phyloP scores from a whole-genome alignment of 2,329 filamentous ascomycete genomes.

The Huntiella omanensis region DNA sequence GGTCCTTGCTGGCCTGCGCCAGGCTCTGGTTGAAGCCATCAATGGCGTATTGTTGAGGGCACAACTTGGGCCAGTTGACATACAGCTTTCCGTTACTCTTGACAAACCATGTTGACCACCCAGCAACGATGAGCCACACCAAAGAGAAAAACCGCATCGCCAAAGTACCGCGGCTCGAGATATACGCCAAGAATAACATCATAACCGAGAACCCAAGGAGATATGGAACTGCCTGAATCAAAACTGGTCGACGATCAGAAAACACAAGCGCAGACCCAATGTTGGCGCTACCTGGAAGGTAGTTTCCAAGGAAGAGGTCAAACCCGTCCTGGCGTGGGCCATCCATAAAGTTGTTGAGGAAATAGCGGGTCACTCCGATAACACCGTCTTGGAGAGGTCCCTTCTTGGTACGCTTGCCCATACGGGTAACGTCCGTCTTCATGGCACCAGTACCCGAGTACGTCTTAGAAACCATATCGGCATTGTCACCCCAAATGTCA shows the following conservation, averaged over 20 bases:
- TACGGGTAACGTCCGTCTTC: slow-evolving; percentile 96
- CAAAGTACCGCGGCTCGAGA: slow-evolving; percentile 60
- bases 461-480: slow-evolving; percentile 77
- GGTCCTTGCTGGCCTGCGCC: slow-evolving; percentile 62
- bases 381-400: slow-evolving; percentile 74
- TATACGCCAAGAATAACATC: slow-evolving; percentile 55
- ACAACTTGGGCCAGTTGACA: slow-evolving; percentile 94
- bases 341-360: slow-evolving; percentile 85
- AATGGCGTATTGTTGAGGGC: slow-evolving; percentile 65
- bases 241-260: slow-evolving; percentile 62
- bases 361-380: slow-evolving; percentile 77
- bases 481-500: slow-evolving; percentile 97
- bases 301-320: slow-evolving; percentile 78
- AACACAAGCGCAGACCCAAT: slow-evolving; percentile 60
- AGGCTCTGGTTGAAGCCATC: slow-evolving; percentile 84
- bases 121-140: slow-evolving; percentile 53
- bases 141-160: slow-evolving; percentile 67
- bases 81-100: slow-evolving; percentile 77
- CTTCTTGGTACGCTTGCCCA: slow-evolving; percentile 67
- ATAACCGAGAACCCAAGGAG: slow-evolving; percentile 72
- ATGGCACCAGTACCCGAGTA: slow-evolving; percentile 94
- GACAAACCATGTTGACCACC: slow-evolving; percentile 61
- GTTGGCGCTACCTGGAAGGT: slow-evolving; percentile 54
- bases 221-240: slow-evolving; percentile 90
- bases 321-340: slow-evolving; percentile 90